Conservation (phyloP, 2,329 filamentous ascomycete genomes). For the Fusarium floridanum region DNA sequence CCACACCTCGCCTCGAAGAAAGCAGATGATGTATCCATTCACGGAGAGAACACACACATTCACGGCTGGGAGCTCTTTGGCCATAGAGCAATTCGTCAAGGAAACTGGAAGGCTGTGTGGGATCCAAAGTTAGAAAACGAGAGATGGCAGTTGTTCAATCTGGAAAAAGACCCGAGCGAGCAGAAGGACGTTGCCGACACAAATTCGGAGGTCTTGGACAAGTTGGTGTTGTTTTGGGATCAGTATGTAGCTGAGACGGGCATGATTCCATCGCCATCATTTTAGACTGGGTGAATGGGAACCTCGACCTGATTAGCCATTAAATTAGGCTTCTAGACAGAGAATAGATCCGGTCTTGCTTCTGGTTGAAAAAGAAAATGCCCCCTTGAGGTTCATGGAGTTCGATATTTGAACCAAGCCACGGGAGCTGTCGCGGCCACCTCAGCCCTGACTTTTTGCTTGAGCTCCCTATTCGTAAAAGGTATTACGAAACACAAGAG, state of each 20-base stretch:
- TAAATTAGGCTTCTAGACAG: neutral
- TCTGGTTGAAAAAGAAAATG: neutral
- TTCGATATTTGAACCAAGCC: neutral
- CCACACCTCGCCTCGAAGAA: neutral
- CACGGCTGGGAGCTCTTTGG: slow-evolving; percentile 70
- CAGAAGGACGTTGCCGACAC: neutral
- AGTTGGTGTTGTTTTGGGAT: neutral
- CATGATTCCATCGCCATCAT: neutral
- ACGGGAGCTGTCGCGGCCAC: too few relatives aligned
- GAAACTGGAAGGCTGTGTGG: slow-evolving; percentile 66
- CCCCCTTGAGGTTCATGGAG: neutral
- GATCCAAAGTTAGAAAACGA: neutral
- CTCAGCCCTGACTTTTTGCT: too few relatives aligned
- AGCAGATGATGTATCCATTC: slow-evolving; percentile 15
- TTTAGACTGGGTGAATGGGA: too few relatives aligned
- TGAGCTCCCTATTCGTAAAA: neutral
- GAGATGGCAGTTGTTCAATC: slow-evolving; percentile 25
- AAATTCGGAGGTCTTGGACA: slow-evolving; percentile 15
- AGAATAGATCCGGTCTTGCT: neutral
- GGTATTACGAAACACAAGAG: neutral
- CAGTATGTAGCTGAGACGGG: neutral
- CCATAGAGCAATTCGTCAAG: slow-evolving; percentile 64
- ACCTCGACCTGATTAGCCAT: neutral
- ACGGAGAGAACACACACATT: slow-evolving; percentile 57
- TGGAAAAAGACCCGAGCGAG: slow-evolving; percentile 14